Conservation (phyloP, 2,329 filamentous ascomycete species). For the Trichoderma sp. region DNA sequence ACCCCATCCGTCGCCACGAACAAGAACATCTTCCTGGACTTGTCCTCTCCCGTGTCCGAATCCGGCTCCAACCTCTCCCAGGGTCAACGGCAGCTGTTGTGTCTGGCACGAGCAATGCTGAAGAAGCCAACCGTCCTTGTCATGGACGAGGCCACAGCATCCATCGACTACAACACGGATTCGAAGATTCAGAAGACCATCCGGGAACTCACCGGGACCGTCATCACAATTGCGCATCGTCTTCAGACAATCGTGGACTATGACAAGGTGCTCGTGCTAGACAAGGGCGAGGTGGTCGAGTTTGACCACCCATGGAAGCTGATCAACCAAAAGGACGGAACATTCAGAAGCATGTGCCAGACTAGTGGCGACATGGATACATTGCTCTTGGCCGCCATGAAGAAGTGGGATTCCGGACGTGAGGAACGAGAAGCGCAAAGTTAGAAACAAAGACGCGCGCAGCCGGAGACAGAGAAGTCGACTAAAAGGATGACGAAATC, state of each 20-base stretch:
- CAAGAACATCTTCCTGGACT: slow-evolving; percentile 91
- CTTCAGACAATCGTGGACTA: slow-evolving; percentile 98
- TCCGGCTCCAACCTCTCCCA: slow-evolving; percentile 94
- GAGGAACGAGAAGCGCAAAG: slow-evolving; percentile 37
- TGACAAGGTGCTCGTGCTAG: slow-evolving; percentile 93
- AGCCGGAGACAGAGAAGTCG: neutral
- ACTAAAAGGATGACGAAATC: too few species aligned
- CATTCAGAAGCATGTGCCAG: slow-evolving; percentile 66
- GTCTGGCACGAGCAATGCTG: slow-evolving; percentile 87
- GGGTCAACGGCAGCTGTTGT: slow-evolving; percentile 91
- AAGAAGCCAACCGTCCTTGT: slow-evolving; percentile 92
- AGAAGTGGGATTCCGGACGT: slow-evolving; percentile 46
- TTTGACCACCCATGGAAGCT: slow-evolving; percentile 88
- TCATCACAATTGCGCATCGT: slow-evolving; percentile 94
- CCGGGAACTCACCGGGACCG: slow-evolving; percentile 88
- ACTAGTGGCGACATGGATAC: slow-evolving; percentile 61
- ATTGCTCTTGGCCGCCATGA: slow-evolving; percentile 58
- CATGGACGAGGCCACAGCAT: slow-evolving; percentile 98
- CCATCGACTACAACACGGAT: slow-evolving; percentile 95
- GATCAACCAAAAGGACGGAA: slow-evolving; percentile 68
- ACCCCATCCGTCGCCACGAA: slow-evolving; percentile 62
- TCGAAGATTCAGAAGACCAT: slow-evolving; percentile 96
- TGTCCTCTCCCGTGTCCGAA: slow-evolving; percentile 80
- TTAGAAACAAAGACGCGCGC: slow-evolving; percentile 39
- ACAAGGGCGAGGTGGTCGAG: slow-evolving; percentile 84